Evolutionary conservation across 139 green algal genomes (phyloP).

Genomic region (Chlorella sp.): DNA sequence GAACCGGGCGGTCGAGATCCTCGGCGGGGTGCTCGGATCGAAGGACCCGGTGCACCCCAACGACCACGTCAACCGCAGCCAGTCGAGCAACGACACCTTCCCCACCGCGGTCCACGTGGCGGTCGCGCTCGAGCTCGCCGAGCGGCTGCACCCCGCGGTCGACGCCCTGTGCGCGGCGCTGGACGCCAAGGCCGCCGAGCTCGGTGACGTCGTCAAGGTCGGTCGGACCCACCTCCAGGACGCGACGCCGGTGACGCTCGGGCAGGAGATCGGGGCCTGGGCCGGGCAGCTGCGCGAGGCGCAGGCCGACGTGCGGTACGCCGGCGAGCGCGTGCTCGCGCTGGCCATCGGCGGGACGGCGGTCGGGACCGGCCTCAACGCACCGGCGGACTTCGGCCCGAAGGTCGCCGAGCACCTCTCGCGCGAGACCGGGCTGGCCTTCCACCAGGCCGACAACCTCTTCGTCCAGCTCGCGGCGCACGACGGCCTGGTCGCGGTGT

Average conservation of each 20-base stretch:
- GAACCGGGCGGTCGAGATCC: constrained; percentile 22
- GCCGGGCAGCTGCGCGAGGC: constrained; percentile 57
- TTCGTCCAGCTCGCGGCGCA: constrained; percentile 95
- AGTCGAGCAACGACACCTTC: constrained; percentile 96
- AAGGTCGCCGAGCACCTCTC: constrained; percentile 71
- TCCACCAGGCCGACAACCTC: constrained; percentile 93
- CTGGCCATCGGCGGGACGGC: constrained; percentile 91
- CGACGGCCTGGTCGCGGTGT: constrained; percentile 80
- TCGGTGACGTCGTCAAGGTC: constrained; percentile 90
- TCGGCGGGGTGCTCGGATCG: neutral
- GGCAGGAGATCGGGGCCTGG: constrained; percentile 94
- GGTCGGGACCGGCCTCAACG: constrained; percentile 95
- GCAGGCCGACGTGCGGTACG: constrained; percentile 66
- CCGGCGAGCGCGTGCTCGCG: constrained; percentile 64
- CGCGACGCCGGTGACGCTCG: constrained; percentile 89
- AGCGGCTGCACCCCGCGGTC: constrained; percentile 69
- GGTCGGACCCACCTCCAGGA: constrained; percentile 93
- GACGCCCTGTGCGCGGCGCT: constrained; percentile 49
- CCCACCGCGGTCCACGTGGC: constrained; percentile 96
- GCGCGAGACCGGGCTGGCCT: constrained; percentile 76
- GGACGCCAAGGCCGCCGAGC: constrained; percentile 64
- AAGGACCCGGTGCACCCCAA: constrained; percentile 78
- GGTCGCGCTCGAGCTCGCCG: constrained; percentile 30
- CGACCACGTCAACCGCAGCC: constrained; percentile 95
- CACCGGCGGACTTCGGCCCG: constrained; percentile 64